These are phyloP conservation scores for Neopestalotiopsis sp. DNA, from an alignment of 2,329 filamentous ascomycete species.

Conservation along the genomic window DNA sequence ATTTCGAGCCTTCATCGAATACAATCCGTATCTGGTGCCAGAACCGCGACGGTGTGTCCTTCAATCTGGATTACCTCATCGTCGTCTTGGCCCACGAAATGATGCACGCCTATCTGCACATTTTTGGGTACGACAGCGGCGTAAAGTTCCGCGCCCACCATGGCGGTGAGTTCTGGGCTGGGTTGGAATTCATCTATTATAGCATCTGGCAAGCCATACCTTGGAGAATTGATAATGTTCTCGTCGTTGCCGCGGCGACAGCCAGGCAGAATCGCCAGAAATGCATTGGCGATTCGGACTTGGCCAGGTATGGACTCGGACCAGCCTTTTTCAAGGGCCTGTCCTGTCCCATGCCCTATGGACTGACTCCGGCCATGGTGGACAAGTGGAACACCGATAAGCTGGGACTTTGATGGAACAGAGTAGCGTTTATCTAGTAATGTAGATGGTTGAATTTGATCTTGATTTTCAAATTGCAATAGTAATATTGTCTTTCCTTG, in stretches of 20 bases:
- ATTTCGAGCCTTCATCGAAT: background rate
- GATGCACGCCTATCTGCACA: conserved; percentile 1
- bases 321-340: background rate
- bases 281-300: background rate
- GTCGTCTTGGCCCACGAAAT: background rate
- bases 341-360: background rate
- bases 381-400: background rate
- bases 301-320: background rate
- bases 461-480: too few species aligned
- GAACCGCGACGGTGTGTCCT: background rate
- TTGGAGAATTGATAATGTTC: background rate
- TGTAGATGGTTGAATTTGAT: background rate
- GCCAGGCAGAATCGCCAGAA: background rate
- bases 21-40: background rate
- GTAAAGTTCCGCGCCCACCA: background rate
- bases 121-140: background rate
- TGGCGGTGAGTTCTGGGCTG: background rate
- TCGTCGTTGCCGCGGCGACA: background rate
- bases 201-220: background rate
- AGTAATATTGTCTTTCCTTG: too few species aligned
- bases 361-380: background rate
- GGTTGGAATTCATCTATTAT: background rate
- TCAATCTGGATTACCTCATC: background rate
- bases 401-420: background rate
- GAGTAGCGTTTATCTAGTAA: background rate